Percentiles rank a stretch among this genome's conserved stretches.
These are phyloP conservation scores for Microcyclosporella mali DNA, from an alignment of 2,329 filamentous ascomycete species.

Conservation along the genomic window DNA sequence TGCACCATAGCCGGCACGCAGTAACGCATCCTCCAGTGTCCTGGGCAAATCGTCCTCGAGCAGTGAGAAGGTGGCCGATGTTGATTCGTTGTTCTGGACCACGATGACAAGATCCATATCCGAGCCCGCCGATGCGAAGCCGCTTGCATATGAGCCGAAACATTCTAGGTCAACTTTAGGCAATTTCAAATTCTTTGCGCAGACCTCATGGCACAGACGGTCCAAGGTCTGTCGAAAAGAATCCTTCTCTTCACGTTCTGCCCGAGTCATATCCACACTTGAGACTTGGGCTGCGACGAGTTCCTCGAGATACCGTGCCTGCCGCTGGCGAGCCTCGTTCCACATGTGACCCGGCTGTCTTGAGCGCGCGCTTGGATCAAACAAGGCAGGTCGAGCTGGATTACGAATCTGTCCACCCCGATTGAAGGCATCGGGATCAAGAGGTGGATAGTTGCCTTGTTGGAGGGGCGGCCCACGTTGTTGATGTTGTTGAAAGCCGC, in stretches of 20 bases:
- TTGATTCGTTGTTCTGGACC: slow-evolving; percentile 40
- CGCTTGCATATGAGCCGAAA: slow-evolving; percentile 77
- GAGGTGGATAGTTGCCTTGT: not conserved
- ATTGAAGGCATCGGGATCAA: slow-evolving; percentile 30
- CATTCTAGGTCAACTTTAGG: slow-evolving; percentile 60
- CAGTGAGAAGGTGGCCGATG: slow-evolving; percentile 25
- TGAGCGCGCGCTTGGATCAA: slow-evolving; percentile 21
- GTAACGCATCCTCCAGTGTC: slow-evolving; percentile 66
- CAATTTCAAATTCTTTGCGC: slow-evolving; percentile 42
- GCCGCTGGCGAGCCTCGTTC: slow-evolving; percentile 24
- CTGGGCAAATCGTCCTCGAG: slow-evolving; percentile 60
- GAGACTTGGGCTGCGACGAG: slow-evolving; percentile 46
- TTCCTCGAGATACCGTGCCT: slow-evolving; percentile 39
- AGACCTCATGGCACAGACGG: slow-evolving; percentile 54
- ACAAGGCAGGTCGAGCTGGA: slow-evolving; percentile 20
- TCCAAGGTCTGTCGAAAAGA: slow-evolving; percentile 61
- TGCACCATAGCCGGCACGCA: slow-evolving; percentile 67
- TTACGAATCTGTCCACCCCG: slow-evolving; percentile 20
- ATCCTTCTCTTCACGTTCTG: slow-evolving; percentile 66
- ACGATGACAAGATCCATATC: slow-evolving; percentile 85
- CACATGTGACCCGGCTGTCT: slow-evolving; percentile 8
- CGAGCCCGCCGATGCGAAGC: slow-evolving; percentile 80
- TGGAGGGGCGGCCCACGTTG: no score
- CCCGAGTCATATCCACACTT: slow-evolving; percentile 55
- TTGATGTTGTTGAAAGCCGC: no score